Base-by-base conservation (phyloP, 2,329 filamentous ascomycete genomes). In the Xylaria sp. region DNA sequence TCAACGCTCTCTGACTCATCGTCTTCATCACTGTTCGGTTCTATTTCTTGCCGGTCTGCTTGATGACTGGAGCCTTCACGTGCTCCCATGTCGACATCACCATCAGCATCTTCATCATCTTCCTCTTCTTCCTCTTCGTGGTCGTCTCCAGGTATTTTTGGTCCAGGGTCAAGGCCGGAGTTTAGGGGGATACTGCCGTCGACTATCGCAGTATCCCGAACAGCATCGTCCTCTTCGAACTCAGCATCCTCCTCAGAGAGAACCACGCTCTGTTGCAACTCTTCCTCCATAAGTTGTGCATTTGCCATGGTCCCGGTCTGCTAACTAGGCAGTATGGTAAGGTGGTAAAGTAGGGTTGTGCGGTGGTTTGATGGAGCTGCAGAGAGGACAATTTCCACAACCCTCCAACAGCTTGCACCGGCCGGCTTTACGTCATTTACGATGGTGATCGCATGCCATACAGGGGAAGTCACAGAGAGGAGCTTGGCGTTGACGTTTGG, bases 271-370 rank as follows among this genome's bases (percentile, higher is more conserved):
- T 87, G 85, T 74, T 88, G 87, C 66, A 88, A 81, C 77, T 88
- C 85, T 68, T 89, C 86, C 76, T 88, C 84, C 80, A 86, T 88
- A 59, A 84, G 80, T 74, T 87, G 86, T 64, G 84, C 82, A 74
- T 83, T 86, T 62, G 83, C 79, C 84, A 87, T 87, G 56, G 72
- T 62, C 43, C 36, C 18, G 10, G n/a, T 52, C 39, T 41, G 8
- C 6, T 23, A 46, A 23, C 20, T 43, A 33, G n/a, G 28, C 18
- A 39, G 12, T 36, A 10, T 39, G 13, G 28, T 54, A 36, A 13
- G 9, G 18, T 7, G 31, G 28, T 39, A 10, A 46, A 49, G 15
- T 20, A 39, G 20, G 39, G 41, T 52, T 18, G 33, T 61, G 57
- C 23, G 60, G 55, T 63, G 46, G 58, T 55, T 55, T 31, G 39